Evolutionary conservation across 2,329 filamentous ascomycete genomes (phyloP).

Genomic region (Pestalotiopsis fici): DNA sequence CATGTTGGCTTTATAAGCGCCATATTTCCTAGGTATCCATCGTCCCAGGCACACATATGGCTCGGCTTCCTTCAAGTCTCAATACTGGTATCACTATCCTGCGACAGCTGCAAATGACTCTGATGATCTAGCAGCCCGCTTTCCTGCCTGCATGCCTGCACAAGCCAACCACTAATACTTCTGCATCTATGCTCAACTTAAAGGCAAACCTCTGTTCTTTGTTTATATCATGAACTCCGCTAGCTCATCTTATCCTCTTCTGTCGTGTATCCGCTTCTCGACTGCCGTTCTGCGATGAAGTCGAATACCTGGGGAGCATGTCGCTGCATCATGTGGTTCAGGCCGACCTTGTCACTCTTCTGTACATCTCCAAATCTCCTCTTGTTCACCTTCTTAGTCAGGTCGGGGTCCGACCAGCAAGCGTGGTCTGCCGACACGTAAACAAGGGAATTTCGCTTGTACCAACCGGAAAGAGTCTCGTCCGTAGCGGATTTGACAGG

Average conservation of each 20-base stretch:
- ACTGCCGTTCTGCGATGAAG: slow-evolving; percentile 49
- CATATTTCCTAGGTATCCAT: no score
- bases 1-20: no score
- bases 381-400: slow-evolving; percentile 60
- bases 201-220: not conserved
- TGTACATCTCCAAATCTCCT: slow-evolving; percentile 61
- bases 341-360: slow-evolving; percentile 46
- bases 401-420: slow-evolving; percentile 69
- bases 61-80: no score
- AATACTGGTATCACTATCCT: not conserved
- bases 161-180: not conserved
- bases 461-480: slow-evolving; percentile 75
- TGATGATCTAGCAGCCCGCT: not conserved
- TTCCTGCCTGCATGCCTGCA: not conserved
- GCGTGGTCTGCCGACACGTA: slow-evolving; percentile 76
- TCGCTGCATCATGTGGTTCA: slow-evolving; percentile 58
- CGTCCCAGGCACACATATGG: no score
- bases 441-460: slow-evolving; percentile 77
- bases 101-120: not conserved
- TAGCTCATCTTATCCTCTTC: slow-evolving; percentile 41
- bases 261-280: slow-evolving; percentile 44
- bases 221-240: not conserved
- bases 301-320: slow-evolving; percentile 52
- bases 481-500: slow-evolving; percentile 80
- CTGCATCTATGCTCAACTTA: not conserved